Percentiles rank a stretch among this genome's conserved stretches.
These are phyloP conservation scores for Thymus quinquecostatus DNA, from an alignment of 257 asterid species.

Conservation along the genomic window DNA sequence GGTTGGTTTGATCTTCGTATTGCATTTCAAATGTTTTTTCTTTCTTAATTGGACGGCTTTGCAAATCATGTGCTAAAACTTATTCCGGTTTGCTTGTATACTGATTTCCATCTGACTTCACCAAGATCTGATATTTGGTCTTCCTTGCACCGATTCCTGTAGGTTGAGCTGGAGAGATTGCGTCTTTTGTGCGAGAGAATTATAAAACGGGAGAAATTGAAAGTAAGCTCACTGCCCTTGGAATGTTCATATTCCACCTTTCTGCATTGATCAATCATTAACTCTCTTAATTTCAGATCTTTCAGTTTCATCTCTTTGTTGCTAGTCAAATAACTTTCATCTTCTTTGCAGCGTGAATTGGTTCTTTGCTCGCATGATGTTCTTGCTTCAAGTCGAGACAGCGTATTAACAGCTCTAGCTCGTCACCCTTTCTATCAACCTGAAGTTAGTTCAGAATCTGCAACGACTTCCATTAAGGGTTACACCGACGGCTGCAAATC, in stretches of 20 bases:
- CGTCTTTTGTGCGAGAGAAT: slow-evolving; percentile 98
- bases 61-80: neutral
- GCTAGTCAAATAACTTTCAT: slow-evolving; percentile 17
- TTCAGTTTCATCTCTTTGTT: neutral
- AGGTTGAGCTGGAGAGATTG: slow-evolving; percentile 97
- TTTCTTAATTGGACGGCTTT: neutral
- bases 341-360: slow-evolving; percentile 83
- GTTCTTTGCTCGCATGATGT: slow-evolving; percentile 86
- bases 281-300: neutral
- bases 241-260: neutral
- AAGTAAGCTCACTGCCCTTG: slow-evolving; percentile 50
- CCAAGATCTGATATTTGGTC: slow-evolving; percentile 23
- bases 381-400: slow-evolving; percentile 80
- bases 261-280: neutral
- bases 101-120: neutral
- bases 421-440: slow-evolving; percentile 82
- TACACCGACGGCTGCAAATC: slow-evolving; percentile 69
- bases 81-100: neutral
- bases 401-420: slow-evolving; percentile 68
- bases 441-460: slow-evolving; percentile 93
- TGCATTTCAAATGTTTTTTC: neutral
- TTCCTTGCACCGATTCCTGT: slow-evolving; percentile 30
- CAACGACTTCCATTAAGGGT: slow-evolving; percentile 84
- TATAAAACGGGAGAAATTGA: slow-evolving; percentile 86
- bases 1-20: slow-evolving; percentile 10